phyloP scores from a whole-genome alignment of 1,284 basidiomycete species.

The Earliella scabrosa region DNA sequence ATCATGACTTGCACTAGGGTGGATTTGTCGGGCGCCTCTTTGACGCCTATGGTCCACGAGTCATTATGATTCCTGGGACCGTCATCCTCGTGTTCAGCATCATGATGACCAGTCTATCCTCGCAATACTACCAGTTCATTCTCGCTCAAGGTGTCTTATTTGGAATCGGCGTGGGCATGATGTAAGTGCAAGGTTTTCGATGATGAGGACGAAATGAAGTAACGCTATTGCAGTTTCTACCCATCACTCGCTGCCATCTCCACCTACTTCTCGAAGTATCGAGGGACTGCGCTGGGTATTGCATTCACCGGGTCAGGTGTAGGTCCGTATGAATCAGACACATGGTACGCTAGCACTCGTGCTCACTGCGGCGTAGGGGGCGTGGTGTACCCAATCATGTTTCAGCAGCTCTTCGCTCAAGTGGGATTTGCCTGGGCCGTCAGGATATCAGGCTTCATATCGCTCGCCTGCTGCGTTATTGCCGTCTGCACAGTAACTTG shows the following conservation, averaged over 20 bases:
- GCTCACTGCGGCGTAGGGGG: conserved; percentile 19
- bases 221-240: conserved; percentile 45
- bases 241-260: conserved; percentile 41
- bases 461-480: conserved; percentile 23
- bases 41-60: conserved; percentile 28
- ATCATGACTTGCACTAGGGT: conserved; percentile 7
- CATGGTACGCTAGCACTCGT: background rate
- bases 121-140: conserved; percentile 60
- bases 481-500: conserved; percentile 47
- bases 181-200: conserved; percentile 21
- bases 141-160: conserved; percentile 56
- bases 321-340: conserved; percentile 15
- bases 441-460: conserved; percentile 27
- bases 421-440: conserved; percentile 34
- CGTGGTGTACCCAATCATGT: conserved; percentile 30
- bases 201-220: conserved; percentile 32
- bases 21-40: conserved; percentile 25
- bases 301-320: conserved; percentile 33
- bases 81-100: conserved; percentile 28
- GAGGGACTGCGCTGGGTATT: conserved; percentile 58
- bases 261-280: conserved; percentile 49
- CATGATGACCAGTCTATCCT: conserved; percentile 44
- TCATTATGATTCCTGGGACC: conserved; percentile 27
- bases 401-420: conserved; percentile 26
- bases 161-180: conserved; percentile 20